Base-by-base conservation (phyloP, 2,329 filamentous ascomycete species). In the Emmonsiellopsis sp. region DNA sequence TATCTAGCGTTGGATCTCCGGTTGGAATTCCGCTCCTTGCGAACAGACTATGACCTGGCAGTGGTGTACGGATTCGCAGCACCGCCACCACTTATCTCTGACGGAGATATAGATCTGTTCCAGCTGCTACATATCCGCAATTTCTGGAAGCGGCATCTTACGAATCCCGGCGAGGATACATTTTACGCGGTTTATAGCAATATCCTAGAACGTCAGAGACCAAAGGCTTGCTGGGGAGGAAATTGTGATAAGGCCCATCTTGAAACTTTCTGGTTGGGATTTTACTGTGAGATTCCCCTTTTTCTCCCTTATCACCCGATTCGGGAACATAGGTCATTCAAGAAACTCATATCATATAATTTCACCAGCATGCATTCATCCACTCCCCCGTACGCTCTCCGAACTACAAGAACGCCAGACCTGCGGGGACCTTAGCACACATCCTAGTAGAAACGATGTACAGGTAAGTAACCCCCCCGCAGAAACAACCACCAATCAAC, bases 111-210 rank as follows among this genome's bases (percentile, higher is more conserved):
- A 3, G 58, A 71, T 42, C 57, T 71, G 4, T 17, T 57, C 31
- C 62, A 58, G 6, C 45, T 73, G n/a, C 52, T 73, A 27, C 66
- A 71, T 40, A 66, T 73, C 14, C 65, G 70, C 11, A 70, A 70
- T 54, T 74, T 73, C 54, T 74, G 70, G 70, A 66, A 71, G 37
- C 62, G 65, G 3, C 70, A 74, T 56, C 54, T 74, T 6, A 61
- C 68, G 8, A 65, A 62, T 21, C 40, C 53, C 0, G 51, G 55
- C 8, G 66, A 69, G 49, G 55, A 57, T 5, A 64, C 62, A 0
- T 70, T 63, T 46, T 47, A 60, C 44, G 42, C 56, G 3, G 59
- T 62, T 17, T 68, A 63, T 49, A 51, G 48, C 10, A 51, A 43
- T 8, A 53, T 68, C 8, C 21, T 53, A 2, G 43, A 53, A 17